phyloP scores from a whole-genome alignment of 106 monocot genomes.

The Dendrobium huoshanense region DNA sequence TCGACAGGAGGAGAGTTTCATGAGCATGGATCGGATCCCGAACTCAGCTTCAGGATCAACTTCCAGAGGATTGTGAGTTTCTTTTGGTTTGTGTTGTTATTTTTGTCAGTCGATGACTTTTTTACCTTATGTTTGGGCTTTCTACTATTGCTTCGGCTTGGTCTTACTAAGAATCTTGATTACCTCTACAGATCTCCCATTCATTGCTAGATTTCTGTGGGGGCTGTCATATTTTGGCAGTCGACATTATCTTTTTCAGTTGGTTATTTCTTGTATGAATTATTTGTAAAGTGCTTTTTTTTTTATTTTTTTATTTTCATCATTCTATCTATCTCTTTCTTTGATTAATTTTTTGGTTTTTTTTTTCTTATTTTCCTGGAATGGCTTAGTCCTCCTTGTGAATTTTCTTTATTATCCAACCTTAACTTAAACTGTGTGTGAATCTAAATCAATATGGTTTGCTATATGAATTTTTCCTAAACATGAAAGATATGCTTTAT shows the following conservation, averaged over 20 bases:
- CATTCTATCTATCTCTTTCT: not conserved
- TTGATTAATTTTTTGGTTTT: not conserved
- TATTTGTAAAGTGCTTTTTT: not conserved
- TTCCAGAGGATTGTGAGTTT: constrained; percentile 89
- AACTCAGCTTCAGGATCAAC: constrained; percentile 63
- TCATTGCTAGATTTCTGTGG: not conserved
- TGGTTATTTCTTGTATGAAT: not conserved
- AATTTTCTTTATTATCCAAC: not conserved
- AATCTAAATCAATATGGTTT: not conserved
- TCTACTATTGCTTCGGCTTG: not conserved
- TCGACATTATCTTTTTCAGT: not conserved
- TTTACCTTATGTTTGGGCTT: not conserved
- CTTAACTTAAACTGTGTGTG: not conserved
- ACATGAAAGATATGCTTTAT: constrained; percentile 1
- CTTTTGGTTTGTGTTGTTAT: not conserved
- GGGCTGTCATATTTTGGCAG: not conserved
- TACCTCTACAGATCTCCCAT: not conserved
- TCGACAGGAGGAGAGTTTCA: constrained; percentile 28
- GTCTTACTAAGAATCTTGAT: not conserved
- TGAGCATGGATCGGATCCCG: constrained; percentile 63
- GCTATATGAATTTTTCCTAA: not conserved
- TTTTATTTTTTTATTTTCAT: too few species aligned
- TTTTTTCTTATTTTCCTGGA: not conserved
- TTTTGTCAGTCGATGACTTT: too few species aligned
- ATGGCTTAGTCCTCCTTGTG: not conserved